Percentiles rank a stretch among this genome's conserved stretches.
Conservation (phyloP, 1,284 basidiomycete species). For the Volvariella surrecta region DNA sequence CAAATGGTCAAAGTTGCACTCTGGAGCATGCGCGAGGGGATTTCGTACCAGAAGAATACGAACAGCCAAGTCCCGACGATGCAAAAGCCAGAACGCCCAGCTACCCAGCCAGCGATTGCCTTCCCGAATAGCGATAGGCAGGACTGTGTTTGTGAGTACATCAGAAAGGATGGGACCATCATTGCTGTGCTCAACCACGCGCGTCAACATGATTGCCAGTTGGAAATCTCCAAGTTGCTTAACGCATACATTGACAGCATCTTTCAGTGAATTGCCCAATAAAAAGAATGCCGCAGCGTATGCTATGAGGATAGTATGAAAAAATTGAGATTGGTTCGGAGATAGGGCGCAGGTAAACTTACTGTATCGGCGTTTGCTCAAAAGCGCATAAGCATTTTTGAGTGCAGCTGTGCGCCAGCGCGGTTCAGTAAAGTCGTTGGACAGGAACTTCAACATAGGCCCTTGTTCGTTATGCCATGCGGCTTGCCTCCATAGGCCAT, state of each 20-base stretch:
- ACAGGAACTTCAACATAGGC: conserved; percentile 88
- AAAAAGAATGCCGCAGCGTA: conserved; percentile 98
- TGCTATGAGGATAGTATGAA: conserved; percentile 36
- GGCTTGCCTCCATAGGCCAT: conserved; percentile 93
- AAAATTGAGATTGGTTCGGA: background rate
- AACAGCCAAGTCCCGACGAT: conserved; percentile 79
- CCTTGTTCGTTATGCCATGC: conserved; percentile 89
- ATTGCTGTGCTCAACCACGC: conserved; percentile 76
- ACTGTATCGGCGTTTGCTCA: conserved; percentile 93
- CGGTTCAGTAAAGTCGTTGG: conserved; percentile 81
- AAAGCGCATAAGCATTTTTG: conserved; percentile 93
- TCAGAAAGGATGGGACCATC: conserved; percentile 71
- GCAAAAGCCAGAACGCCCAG: conserved; percentile 93
- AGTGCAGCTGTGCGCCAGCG: conserved; percentile 91
- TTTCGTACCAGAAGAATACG: conserved; percentile 67
- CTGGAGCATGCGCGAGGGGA: background rate
- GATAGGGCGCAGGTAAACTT: conserved; percentile 15
- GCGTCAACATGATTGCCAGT: conserved; percentile 80
- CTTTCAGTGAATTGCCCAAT: conserved; percentile 81
- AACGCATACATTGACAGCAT: conserved; percentile 89
- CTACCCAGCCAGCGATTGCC: conserved; percentile 95
- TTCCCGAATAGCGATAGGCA: conserved; percentile 78
- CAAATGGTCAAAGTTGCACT: too few species aligned
- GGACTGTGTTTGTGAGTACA: conserved; percentile 66
- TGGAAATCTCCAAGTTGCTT: conserved; percentile 87